These are phyloP conservation scores for Pholiota conissans DNA, from an alignment of 768 basidiomycete genomes.

Conservation along the genomic window DNA sequence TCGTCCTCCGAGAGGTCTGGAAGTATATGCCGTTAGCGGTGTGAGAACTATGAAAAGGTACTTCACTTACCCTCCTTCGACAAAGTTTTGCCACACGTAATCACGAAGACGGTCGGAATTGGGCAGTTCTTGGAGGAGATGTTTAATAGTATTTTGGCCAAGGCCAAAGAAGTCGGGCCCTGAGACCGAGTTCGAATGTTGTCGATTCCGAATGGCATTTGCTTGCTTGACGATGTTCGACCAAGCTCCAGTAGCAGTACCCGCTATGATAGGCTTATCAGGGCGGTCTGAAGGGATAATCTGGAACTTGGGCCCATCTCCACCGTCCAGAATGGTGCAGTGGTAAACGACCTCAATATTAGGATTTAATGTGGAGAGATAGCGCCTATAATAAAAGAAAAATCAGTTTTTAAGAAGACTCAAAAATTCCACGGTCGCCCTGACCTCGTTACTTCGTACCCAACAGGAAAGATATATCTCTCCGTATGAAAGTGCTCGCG, in stretches of 20 bases:
- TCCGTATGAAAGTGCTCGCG: slow-evolving; percentile 87
- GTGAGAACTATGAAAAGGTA: slow-evolving; percentile 4
- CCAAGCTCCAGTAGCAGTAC: slow-evolving; percentile 90
- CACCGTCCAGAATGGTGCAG: slow-evolving; percentile 83
- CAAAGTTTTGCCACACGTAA: slow-evolving; percentile 87
- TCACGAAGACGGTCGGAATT: slow-evolving; percentile 69
- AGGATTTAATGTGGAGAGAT: slow-evolving; percentile 74
- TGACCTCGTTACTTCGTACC: slow-evolving; percentile 80
- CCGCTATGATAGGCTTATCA: slow-evolving; percentile 73
- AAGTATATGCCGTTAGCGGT: neutral
- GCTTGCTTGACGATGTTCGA: slow-evolving; percentile 81
- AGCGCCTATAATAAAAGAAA: slow-evolving; percentile 49
- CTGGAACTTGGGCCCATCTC: slow-evolving; percentile 84
- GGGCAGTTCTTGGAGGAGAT: slow-evolving; percentile 83
- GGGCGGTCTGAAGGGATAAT: slow-evolving; percentile 74
- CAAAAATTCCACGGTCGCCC: slow-evolving; percentile 17
- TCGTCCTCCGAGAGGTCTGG: slow-evolving; percentile 73
- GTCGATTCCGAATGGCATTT: slow-evolving; percentile 75
- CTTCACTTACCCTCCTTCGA: slow-evolving; percentile 77
- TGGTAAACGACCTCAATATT: slow-evolving; percentile 69
- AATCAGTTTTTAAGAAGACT: slow-evolving; percentile 1
- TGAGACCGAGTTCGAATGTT: slow-evolving; percentile 85
- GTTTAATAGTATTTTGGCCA: slow-evolving; percentile 86
- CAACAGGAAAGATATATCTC: slow-evolving; percentile 86
- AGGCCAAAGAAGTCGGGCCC: slow-evolving; percentile 89